Evolutionary conservation across 768 basidiomycete genomes (phyloP).

Genomic region (Mycena indigotica): DNA sequence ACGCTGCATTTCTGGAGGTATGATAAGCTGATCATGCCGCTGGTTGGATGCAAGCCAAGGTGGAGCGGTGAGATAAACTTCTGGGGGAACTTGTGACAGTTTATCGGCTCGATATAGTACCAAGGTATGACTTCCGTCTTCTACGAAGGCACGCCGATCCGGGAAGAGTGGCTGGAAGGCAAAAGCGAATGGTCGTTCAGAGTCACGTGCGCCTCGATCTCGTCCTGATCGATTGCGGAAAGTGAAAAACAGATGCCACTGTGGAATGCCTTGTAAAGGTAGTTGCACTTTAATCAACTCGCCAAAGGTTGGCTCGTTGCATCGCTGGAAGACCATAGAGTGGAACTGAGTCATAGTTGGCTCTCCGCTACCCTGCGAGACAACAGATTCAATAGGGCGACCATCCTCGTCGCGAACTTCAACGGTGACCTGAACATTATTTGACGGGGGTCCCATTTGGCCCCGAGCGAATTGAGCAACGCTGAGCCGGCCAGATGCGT

Average conservation of each 20-base stretch:
- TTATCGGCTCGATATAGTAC: constrained; percentile 85
- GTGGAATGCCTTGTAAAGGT: constrained; percentile 63
- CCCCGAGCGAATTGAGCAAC: constrained; percentile 63
- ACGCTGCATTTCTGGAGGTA: constrained; percentile 64
- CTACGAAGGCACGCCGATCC: constrained; percentile 73
- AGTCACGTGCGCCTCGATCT: constrained; percentile 45
- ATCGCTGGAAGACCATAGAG: constrained; percentile 89
- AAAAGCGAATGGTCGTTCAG: constrained; percentile 87
- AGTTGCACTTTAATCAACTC: constrained; percentile 90
- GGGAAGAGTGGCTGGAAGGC: constrained; percentile 88
- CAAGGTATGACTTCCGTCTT: constrained; percentile 87
- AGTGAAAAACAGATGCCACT: constrained; percentile 93
- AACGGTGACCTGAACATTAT: constrained; percentile 87
- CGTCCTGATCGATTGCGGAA: constrained; percentile 74
- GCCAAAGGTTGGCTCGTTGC: constrained; percentile 87
- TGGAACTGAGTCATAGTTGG: constrained; percentile 77
- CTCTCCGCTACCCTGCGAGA: constrained; percentile 87
- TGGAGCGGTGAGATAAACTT: constrained; percentile 73
- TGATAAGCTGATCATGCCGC: constrained; percentile 56
- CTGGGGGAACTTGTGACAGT: constrained; percentile 58
- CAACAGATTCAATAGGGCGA: constrained; percentile 62
- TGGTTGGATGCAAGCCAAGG: constrained; percentile 59
- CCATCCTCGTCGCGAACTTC: constrained; percentile 83
- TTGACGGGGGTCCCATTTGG: constrained; percentile 53
- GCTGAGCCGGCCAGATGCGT: constrained; percentile 53